Conservation (phyloP, 2,329 filamentous ascomycete genomes). For the Zasmidium cellare region DNA sequence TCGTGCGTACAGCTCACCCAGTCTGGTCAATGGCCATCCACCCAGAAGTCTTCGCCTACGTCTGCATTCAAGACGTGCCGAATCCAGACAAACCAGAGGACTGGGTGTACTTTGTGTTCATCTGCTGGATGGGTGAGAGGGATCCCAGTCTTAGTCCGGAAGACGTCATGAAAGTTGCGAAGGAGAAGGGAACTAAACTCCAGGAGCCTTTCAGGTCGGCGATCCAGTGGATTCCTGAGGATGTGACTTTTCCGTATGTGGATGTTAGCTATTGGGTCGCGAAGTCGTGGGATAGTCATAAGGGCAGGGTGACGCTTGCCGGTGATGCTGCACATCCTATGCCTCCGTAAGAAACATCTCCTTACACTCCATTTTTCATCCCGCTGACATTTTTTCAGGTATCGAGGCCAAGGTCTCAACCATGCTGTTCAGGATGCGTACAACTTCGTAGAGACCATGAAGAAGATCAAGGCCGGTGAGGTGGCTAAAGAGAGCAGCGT, state of each 20-base stretch:
- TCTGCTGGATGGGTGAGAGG: constrained; percentile 17
- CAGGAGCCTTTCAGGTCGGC: constrained; percentile 21
- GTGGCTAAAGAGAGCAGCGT: neutral
- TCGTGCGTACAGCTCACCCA: constrained; percentile 18
- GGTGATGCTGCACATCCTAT: constrained; percentile 36
- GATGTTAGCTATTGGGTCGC: constrained; percentile 25
- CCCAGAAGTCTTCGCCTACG: constrained; percentile 10
- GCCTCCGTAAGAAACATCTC: constrained; percentile 19
- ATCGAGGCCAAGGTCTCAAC: constrained; percentile 48
- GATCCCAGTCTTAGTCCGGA: neutral
- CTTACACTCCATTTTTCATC: neutral
- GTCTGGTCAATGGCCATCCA: constrained; percentile 16
- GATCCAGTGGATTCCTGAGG: constrained; percentile 16
- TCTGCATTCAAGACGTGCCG: constrained; percentile 18
- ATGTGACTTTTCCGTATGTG: constrained; percentile 10
- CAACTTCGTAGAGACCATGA: constrained; percentile 34
- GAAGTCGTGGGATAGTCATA: constrained; percentile 22
- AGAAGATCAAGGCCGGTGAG: constrained; percentile 4
- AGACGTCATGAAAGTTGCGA: neutral
- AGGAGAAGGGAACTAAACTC: constrained; percentile 2
- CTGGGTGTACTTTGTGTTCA: constrained; percentile 20
- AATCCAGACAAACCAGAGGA: constrained; percentile 16
- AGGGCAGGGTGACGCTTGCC: constrained; percentile 28
- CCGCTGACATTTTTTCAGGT: constrained; percentile 15
- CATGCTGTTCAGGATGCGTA: constrained; percentile 41